These are phyloP conservation scores for Blastosporella zonata DNA, from an alignment of 1,284 basidiomycete species.

Conservation along the genomic window DNA sequence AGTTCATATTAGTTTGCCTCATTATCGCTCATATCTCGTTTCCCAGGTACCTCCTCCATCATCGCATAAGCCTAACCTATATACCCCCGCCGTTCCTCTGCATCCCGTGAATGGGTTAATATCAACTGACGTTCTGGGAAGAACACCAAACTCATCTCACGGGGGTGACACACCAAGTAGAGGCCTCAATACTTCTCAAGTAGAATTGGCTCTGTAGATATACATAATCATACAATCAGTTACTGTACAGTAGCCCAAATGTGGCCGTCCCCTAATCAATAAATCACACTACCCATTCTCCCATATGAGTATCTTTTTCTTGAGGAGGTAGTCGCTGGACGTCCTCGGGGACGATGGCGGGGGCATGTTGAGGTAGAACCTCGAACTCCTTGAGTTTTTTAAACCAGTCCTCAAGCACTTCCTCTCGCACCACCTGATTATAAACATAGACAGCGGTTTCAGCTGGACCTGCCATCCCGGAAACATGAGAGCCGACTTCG, in stretches of 20 bases:
- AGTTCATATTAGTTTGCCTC: constrained; percentile 7
- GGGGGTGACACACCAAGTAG: constrained; percentile 50
- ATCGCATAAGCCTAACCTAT: constrained; percentile 22
- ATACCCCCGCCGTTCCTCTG: constrained; percentile 23
- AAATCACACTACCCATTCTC: constrained; percentile 23
- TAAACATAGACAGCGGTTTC: constrained; percentile 3
- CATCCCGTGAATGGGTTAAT: constrained; percentile 15
- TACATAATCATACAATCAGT: no score
- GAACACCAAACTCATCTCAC: constrained; percentile 59
- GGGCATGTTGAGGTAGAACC: constrained; percentile 2
- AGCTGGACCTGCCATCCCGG: constrained; percentile 20
- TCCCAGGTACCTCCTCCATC: constrained; percentile 46
- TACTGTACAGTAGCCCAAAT: no score
- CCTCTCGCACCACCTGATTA: constrained; percentile 5
- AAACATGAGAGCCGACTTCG: constrained; percentile 21
- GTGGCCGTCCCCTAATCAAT: no score
- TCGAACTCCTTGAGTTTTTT: background rate
- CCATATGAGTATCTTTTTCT: constrained; percentile 6
- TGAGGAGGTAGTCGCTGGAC: constrained; percentile 2
- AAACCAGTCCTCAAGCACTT: constrained; percentile 11
- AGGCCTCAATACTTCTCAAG: constrained; percentile 19
- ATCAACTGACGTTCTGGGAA: constrained; percentile 30
- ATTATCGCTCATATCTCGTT: background rate
- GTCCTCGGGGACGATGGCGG: background rate
- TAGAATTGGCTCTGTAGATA: no score